Evolutionary conservation across 805 yeast genomes (phyloP), one percentile per base, ranked within the genome.

Genomic region (Lipomyces yamanashiensis): DNA sequence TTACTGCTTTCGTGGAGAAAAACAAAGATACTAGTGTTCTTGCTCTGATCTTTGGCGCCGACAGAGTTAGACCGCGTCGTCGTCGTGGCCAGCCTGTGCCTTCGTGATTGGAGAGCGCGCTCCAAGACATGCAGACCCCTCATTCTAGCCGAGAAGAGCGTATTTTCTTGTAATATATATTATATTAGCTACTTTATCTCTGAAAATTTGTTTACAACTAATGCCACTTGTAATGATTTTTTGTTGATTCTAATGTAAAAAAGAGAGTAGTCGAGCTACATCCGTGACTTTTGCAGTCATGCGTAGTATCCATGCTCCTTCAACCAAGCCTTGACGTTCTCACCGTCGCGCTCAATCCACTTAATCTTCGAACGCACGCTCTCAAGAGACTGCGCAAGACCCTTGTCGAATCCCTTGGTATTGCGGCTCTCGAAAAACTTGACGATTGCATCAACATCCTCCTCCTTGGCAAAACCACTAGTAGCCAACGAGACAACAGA

Each of bases 401-500:
- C 83, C 76, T 85, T 81, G 70, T 86, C 89, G 68, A 83, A 86
- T 13, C 88, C 88, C 68, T 77, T 77, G 54, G 81, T 78, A 66
- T 84, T 81, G 71, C 79, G 80, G 58, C 71, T 72, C 10, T 71
- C 72, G 70, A 85, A 85, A 72, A 85, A 85, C n/a, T 54, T 64
- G 44, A 74, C 74, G 33, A 82, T 76, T 44, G 79, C 82, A 10
- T 64, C 71, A 34, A 71, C 72, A 60, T 76, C 78, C 40, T 80
- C 83, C 43, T 76, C 74, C 59, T 84, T 82, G 36, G 91, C 82
- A 77, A 85, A 87, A 0, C 88, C 85, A 28, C 85, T 77, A 45
- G 89, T 82, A 54, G 87, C 78, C 41, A 88, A 67, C 39, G 81
- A 79, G 45, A 93, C 88, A 63, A 95, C 86, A 19, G 87, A 80